Evolutionary conservation across 306 rosid genomes (phyloP).

Genomic region (Lupinus albus): DNA sequence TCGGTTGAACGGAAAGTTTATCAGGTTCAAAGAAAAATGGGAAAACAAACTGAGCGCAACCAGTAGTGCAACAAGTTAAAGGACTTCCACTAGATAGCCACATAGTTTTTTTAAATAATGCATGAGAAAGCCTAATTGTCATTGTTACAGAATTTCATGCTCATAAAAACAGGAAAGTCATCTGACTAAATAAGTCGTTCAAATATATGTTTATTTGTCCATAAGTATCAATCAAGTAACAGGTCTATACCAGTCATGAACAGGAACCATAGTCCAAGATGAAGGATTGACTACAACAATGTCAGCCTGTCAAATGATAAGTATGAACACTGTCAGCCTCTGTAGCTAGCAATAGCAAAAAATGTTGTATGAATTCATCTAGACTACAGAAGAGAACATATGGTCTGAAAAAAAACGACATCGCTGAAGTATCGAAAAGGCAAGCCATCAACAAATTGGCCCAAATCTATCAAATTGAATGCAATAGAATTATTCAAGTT

Average conservation of each 20-base stretch:
- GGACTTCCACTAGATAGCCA: neutral
- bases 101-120: neutral
- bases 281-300: slow-evolving; percentile 76
- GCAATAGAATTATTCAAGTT: neutral
- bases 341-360: neutral
- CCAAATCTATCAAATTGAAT: neutral
- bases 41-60: slow-evolving; percentile 20
- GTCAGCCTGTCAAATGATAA: slow-evolving; percentile 62
- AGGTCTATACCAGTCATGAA: slow-evolving; percentile 69
- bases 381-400: neutral
- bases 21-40: slow-evolving; percentile 29
- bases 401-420: slow-evolving; percentile 3
- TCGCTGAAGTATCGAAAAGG: slow-evolving; percentile 3
- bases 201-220: neutral
- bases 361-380: neutral
- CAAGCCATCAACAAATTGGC: slow-evolving; percentile 4
- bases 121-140: slow-evolving; percentile 7
- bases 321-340: slow-evolving; percentile 45
- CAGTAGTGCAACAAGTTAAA: slow-evolving; percentile 20
- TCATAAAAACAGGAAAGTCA: neutral
- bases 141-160: too few species aligned
- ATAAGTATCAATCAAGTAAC: slow-evolving; percentile 1
- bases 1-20: slow-evolving; percentile 33
- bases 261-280: slow-evolving; percentile 76
- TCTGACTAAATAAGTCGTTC: neutral